Conservation (phyloP, 2,329 filamentous ascomycete species). For the Hypocreales sp. region DNA sequence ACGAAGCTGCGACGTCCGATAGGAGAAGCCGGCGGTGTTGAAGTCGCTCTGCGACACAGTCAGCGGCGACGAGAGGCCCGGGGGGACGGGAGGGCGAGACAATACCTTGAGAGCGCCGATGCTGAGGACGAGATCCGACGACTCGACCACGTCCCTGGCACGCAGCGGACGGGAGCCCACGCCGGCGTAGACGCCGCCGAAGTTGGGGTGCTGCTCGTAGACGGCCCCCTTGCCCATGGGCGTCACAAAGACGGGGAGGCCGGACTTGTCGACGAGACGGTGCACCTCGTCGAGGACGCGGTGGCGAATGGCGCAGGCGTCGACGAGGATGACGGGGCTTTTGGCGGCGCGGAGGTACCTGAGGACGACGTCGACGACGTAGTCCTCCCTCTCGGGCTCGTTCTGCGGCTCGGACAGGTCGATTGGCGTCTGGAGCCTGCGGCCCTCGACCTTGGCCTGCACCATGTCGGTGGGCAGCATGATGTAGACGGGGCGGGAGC, state of each 20-base stretch:
- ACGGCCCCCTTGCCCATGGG: constrained; percentile 83
- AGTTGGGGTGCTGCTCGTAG: constrained; percentile 60
- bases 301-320: constrained; percentile 70
- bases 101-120: constrained; percentile 46
- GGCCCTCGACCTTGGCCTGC: constrained; percentile 58
- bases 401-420: constrained; percentile 50
- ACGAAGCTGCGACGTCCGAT: constrained; percentile 59
- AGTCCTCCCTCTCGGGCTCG: constrained; percentile 57
- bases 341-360: constrained; percentile 58
- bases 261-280: constrained; percentile 54
- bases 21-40: constrained; percentile 72
- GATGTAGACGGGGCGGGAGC: constrained; percentile 69
- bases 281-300: constrained; percentile 58
- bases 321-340: constrained; percentile 64
- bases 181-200: constrained; percentile 77
- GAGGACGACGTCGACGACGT: constrained; percentile 67
- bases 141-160: constrained; percentile 49
- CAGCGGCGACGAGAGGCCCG: too few relatives aligned
- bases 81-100: neutral
- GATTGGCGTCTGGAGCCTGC: constrained; percentile 53
- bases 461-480: constrained; percentile 72
- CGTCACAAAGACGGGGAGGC: constrained; percentile 70
- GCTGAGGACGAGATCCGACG: constrained; percentile 53
- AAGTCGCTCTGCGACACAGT: constrained; percentile 63
- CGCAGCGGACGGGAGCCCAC: constrained; percentile 49